These are phyloP conservation scores for Leccinum fallax DNA, from an alignment of 1,284 basidiomycete genomes.

Conservation along the genomic window DNA sequence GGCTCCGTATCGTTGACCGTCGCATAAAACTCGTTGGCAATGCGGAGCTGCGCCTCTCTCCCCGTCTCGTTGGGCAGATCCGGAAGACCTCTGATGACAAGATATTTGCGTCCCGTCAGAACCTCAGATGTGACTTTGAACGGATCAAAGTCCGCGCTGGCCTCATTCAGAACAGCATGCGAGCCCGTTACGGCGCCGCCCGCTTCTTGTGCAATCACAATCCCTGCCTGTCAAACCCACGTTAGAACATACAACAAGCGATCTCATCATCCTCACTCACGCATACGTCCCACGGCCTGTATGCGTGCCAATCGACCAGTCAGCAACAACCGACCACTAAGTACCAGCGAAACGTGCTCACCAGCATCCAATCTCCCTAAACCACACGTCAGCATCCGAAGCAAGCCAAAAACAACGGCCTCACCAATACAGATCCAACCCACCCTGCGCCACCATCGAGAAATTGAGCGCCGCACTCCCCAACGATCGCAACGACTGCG, in stretches of 20 bases:
- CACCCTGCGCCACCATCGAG: slow-evolving; percentile 81
- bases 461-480: slow-evolving; percentile 93
- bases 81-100: slow-evolving; percentile 74
- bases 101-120: slow-evolving; percentile 84
- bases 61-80: slow-evolving; percentile 64
- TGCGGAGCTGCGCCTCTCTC: slow-evolving; percentile 73
- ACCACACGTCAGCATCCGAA: neutral
- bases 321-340: slow-evolving; percentile 2
- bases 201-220: slow-evolving; percentile 92
- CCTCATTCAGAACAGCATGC: slow-evolving; percentile 51
- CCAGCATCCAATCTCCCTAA: slow-evolving; percentile 91
- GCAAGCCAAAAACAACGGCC: slow-evolving; percentile 19
- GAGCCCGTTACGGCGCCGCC: slow-evolving; percentile 79
- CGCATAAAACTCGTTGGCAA: slow-evolving; percentile 84
- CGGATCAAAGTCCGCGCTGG: slow-evolving; percentile 36
- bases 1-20: slow-evolving; percentile 75
- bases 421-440: slow-evolving; percentile 82
- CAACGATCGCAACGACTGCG: slow-evolving; percentile 80
- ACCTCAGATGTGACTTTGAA: slow-evolving; percentile 70
- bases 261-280: slow-evolving; percentile 42
- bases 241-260: neutral
- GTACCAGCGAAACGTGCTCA: slow-evolving; percentile 29
- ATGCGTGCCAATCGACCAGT: neutral
- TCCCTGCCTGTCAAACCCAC: slow-evolving; percentile 61
- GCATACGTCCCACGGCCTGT: slow-evolving; percentile 83